Evolutionary conservation across 176 grass and related monocot species (phyloP).

Genomic region (Musa beccarii): DNA sequence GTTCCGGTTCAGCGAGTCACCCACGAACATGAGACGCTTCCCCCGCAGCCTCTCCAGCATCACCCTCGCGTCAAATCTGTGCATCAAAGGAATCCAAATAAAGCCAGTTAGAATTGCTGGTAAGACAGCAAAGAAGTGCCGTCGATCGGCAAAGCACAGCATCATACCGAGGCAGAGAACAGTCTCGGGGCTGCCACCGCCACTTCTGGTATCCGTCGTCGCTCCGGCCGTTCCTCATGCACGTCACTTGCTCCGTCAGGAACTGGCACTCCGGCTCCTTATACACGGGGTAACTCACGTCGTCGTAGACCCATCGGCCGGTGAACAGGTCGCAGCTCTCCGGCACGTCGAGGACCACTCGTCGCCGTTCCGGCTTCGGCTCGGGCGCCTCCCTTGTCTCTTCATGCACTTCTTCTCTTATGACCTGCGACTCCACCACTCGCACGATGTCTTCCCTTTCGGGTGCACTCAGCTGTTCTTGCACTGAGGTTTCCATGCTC

Average conservation of each 20-base stretch:
- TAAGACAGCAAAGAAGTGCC: not conserved
- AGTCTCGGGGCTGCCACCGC: conserved; percentile 10
- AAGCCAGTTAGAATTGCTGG: not conserved
- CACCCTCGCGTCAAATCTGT: not conserved
- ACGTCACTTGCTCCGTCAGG: conserved; percentile 31
- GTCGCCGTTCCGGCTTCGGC: not conserved
- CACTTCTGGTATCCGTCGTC: conserved; percentile 16
- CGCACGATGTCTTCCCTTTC: not conserved
- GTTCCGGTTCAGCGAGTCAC: conserved; percentile 12
- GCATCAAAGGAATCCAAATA: not conserved
- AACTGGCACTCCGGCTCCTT: conserved; percentile 4
- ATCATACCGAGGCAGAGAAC: not conserved
- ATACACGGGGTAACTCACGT: not conserved
- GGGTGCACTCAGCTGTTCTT: not conserved
- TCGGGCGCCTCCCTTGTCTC: not conserved
- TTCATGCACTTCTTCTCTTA: not conserved
- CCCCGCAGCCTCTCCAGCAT: conserved; percentile 2
- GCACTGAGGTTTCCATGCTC: not conserved
- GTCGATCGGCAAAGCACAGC: not conserved
- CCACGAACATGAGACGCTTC: conserved; percentile 13
- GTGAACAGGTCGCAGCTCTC: conserved; percentile 2
- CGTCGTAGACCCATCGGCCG: conserved; percentile 7
- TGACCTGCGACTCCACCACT: not conserved
- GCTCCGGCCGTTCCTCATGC: conserved; percentile 44
- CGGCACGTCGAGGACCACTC: not conserved